Percentiles rank a stretch among this genome's conserved stretches.
Evolutionary conservation across 2,329 filamentous ascomycete genomes (phyloP).

Genomic region (Alternaria brassicae): DNA sequence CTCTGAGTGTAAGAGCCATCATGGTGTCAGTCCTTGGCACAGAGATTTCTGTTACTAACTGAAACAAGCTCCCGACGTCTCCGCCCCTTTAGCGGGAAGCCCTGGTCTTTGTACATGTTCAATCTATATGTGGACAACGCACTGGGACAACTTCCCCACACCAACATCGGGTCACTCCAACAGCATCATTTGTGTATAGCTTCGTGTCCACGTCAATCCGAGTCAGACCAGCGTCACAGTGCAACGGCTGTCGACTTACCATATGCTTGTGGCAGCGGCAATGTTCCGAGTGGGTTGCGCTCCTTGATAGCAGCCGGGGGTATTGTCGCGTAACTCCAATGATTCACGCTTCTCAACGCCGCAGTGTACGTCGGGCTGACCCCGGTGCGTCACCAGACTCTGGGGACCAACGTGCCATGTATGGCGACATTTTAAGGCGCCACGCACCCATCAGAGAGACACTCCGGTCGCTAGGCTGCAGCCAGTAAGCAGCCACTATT

Average conservation of each 20-base stretch:
- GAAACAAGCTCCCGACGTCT: slow-evolving; percentile 25
- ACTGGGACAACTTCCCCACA: slow-evolving; percentile 10
- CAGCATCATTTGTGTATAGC: not conserved
- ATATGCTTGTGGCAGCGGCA: not conserved
- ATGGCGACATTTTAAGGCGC: slow-evolving; percentile 38
- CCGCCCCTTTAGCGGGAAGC: slow-evolving; percentile 18
- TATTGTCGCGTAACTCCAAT: slow-evolving; percentile 30
- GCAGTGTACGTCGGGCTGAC: slow-evolving; percentile 28
- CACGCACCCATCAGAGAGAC: slow-evolving; percentile 28
- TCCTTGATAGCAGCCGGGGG: slow-evolving; percentile 19
- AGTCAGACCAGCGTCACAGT: not conserved
- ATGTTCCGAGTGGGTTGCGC: not conserved
- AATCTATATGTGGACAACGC: slow-evolving; percentile 7
- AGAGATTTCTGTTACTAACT: slow-evolving; percentile 30
- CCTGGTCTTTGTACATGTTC: slow-evolving; percentile 4
- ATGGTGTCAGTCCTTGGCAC: slow-evolving; percentile 27
- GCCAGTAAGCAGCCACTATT: slow-evolving; percentile 34
- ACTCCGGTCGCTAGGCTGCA: slow-evolving; percentile 26
- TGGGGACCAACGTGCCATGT: slow-evolving; percentile 24
- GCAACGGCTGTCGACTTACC: not conserved
- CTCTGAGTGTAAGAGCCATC: slow-evolving; percentile 15
- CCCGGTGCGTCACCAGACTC: slow-evolving; percentile 37
- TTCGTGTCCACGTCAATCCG: slow-evolving; percentile 3
- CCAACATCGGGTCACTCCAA: not conserved
- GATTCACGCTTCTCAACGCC: slow-evolving; percentile 27